These are phyloP conservation scores for Colletotrichum shisoi DNA, from an alignment of 2,329 filamentous ascomycete genomes.

Conservation along the genomic window DNA sequence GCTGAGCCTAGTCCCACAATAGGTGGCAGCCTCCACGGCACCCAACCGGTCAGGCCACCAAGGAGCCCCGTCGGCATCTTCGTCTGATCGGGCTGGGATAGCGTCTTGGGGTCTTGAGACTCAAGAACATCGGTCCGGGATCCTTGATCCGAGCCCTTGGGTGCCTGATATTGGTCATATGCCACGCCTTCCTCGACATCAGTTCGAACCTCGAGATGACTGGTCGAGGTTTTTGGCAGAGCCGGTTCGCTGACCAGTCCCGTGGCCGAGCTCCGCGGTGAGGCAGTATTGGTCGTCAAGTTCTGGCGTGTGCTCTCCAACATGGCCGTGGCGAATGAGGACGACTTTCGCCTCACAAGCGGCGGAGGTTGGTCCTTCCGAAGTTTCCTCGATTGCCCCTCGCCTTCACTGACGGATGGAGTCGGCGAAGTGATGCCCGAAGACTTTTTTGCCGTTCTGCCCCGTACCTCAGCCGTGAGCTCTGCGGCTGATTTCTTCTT, in stretches of 20 bases:
- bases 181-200: constrained; percentile 44
- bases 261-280: constrained; percentile 50
- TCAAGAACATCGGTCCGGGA: constrained; percentile 42
- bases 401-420: constrained; percentile 45
- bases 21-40: constrained; percentile 54
- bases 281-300: constrained; percentile 42
- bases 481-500: constrained; percentile 67
- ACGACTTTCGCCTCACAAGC: constrained; percentile 35
- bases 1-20: constrained; percentile 39
- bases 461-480: constrained; percentile 63
- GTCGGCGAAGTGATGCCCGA: constrained; percentile 47
- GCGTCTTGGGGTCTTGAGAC: constrained; percentile 44
- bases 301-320: constrained; percentile 49
- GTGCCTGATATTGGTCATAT: constrained; percentile 33
- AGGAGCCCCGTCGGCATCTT: constrained; percentile 44
- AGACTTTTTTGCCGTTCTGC: constrained; percentile 53
- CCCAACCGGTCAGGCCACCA: constrained; percentile 55
- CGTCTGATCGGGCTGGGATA: constrained; percentile 41
- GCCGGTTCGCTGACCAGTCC: constrained; percentile 64
- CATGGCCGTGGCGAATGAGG: constrained; percentile 53
- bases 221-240: constrained; percentile 64
- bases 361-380: constrained; percentile 25
- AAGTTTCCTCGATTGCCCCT: constrained; percentile 43
- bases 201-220: constrained; percentile 58
- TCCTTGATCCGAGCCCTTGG: constrained; percentile 35